These are phyloP conservation scores for Vachellia collinsii DNA, from an alignment of 306 rosid genomes.

Conservation along the genomic window DNA sequence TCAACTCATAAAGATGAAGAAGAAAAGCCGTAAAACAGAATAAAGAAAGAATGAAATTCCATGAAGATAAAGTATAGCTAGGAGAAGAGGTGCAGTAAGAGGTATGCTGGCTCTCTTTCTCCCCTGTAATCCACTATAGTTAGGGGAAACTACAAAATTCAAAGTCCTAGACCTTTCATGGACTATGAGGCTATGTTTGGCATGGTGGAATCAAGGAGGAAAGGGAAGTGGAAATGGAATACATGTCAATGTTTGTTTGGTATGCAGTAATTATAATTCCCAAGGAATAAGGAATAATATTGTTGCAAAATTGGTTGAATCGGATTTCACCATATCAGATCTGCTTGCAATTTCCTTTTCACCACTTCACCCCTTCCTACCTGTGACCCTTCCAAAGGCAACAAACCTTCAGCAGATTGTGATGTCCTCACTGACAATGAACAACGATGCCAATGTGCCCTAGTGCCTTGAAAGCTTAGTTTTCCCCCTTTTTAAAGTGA, in stretches of 20 bases:
- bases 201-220: background rate
- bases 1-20: conserved; percentile 7
- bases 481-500: background rate
- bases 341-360: background rate
- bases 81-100: conserved; percentile 15
- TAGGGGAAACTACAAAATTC: conserved; percentile 8
- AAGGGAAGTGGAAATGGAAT: background rate
- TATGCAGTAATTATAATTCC: background rate
- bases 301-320: background rate
- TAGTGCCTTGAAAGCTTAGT: background rate
- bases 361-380: background rate
- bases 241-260: background rate
- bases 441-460: conserved; percentile 1
- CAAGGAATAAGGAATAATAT: background rate
- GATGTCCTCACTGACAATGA: background rate
- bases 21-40: background rate
- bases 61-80: background rate
- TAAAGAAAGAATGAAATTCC: conserved; percentile 4
- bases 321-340: background rate
- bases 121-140: conserved; percentile 2
- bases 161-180: background rate
- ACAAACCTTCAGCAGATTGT: background rate
- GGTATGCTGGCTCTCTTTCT: conserved; percentile 16
- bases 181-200: background rate
- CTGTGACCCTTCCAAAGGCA: background rate